These are phyloP conservation scores for Debaryomyces robertsiae DNA, from an alignment of 1,139 yeast species.

Conservation along the genomic window DNA sequence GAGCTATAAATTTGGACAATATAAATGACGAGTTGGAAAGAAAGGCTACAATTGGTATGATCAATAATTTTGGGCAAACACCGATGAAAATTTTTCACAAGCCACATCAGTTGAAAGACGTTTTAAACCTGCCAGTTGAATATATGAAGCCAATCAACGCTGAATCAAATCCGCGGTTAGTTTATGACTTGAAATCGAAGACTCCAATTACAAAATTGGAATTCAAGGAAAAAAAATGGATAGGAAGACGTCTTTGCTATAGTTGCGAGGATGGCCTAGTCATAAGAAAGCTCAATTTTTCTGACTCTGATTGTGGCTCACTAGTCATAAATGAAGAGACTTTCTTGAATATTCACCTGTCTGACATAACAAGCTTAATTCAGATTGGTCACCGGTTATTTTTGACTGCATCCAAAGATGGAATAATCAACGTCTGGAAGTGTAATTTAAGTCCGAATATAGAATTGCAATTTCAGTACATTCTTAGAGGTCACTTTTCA, in stretches of 20 bases:
- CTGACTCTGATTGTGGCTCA: conserved; percentile 34
- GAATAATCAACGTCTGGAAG: conserved; percentile 60
- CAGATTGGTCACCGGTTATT: conserved; percentile 43
- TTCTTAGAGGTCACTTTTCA: conserved; percentile 57
- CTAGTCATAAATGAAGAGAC: conserved; percentile 44
- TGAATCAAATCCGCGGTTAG: conserved; percentile 27
- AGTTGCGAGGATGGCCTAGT: conserved; percentile 42
- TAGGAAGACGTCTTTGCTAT: conserved; percentile 44
- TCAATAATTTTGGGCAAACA: conserved; percentile 89
- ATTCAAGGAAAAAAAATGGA: conserved; percentile 46
- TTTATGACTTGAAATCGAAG: conserved; percentile 39
- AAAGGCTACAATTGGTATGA: conserved; percentile 76
- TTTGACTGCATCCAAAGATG: conserved; percentile 58
- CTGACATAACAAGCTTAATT: conserved; percentile 37
- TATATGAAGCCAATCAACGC: conserved; percentile 31
- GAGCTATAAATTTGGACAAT: conserved; percentile 74
- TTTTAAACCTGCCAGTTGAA: conserved; percentile 36
- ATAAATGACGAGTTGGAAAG: conserved; percentile 73
- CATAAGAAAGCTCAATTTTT: conserved; percentile 35
- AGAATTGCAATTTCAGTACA: conserved; percentile 44
- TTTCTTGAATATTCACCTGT: conserved; percentile 44
- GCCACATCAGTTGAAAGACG: conserved; percentile 61
- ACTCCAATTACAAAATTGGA: conserved; percentile 44
- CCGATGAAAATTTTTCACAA: conserved; percentile 68
- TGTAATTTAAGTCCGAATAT: conserved; percentile 28